Evolutionary conservation across 2,329 filamentous ascomycete species (phyloP), one percentile per base, ranked within the genome.

Genomic region (Fusarium transvaalense): DNA sequence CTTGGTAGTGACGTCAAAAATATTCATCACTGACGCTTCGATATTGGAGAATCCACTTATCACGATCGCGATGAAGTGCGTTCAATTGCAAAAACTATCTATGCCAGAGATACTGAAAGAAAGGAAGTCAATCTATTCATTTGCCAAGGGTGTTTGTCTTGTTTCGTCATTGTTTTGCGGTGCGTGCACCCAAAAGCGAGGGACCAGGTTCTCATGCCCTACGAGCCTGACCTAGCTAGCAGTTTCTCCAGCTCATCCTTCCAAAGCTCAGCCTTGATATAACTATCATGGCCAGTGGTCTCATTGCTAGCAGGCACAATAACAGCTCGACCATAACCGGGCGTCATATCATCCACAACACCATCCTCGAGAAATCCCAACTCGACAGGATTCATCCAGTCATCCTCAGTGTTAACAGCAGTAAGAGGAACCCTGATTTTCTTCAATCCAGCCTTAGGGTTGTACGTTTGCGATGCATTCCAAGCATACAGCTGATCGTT

Each of bases 401-500:
- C 66, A 37, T 68, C 65, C 1, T 61, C 65, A 6, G 66, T 68
- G 10, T 69, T 66, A 0, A 68, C 56, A 0, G 61, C 65, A 13
- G 61, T 69, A 17, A 69, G 6, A 19, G 65, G 61, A n/a, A 43
- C 66, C 0, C 23, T 43, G 13, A 68, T 69, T 0, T 39, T 68
- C 2, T 64, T 60, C 0, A 68, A 55, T 0, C 42, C 42, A 2
- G 42, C 38, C 3, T 62, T 55, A 3, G 66, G 65, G 13, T 52
- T 39, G 3, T 57, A 69, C 0, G 51, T 48, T 0, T 61, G 14
- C 2, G 65, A 68, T 4, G 66, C 43, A 2, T 68, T 66, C 66
- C 61, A 68, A 2, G 61, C 65, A 6, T 39, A 69, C 23, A 68
- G 27, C 0, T 68, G 56, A 48, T 66, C 61, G 6, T 69, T 68